Evolutionary conservation across 2,329 filamentous ascomycete species (phyloP), one percentile per base, ranked within the genome.

Genomic region (Didymella pomorum): DNA sequence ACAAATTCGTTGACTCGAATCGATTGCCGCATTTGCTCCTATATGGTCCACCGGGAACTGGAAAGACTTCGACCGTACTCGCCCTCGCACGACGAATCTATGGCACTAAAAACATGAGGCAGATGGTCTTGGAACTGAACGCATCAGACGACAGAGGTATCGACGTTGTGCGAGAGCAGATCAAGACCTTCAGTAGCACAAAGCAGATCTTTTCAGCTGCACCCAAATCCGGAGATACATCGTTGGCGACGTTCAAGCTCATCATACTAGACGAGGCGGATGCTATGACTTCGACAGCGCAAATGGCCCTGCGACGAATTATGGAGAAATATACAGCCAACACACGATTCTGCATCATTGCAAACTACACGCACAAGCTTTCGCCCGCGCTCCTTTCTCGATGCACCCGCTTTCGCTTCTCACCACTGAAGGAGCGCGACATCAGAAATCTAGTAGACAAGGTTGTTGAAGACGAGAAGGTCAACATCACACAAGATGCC

Each of bases 241-340:
- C 78, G 29, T 79, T 94, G 25, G 92, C 91, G 0, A 86, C 86
- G 3, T 99, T 90, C 83, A 99, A 99, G 81, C 87, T 99, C 67
- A 98, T 99, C 74, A 92, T 99, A 54, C 86, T 99, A 4, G 95
- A 99, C 77, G 95, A 99, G 81, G 95, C 95, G n/a, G 95, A 99
- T 76, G 95, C 95, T 52, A 99, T 99, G 95, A 99, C 95, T n/a
- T 90, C 92, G 52, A 96, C 94, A 0, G 95, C 95, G 6, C 95
- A 99, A 79, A 99, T 99, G 94, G 95, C 95, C 0, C 82, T 99
- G 54, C 87, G 95, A 62, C 84, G 95, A 46, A 98, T 99, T 73
- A 99, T 99, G 95, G 95, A 99, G 76, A 97, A 97, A 80, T 99
- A 99, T 81, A 99, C 95, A 0, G 91, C 91, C 60, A 99, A 99